Conservation (phyloP, 306 rosid species). For the Adenanthera pavonina region DNA sequence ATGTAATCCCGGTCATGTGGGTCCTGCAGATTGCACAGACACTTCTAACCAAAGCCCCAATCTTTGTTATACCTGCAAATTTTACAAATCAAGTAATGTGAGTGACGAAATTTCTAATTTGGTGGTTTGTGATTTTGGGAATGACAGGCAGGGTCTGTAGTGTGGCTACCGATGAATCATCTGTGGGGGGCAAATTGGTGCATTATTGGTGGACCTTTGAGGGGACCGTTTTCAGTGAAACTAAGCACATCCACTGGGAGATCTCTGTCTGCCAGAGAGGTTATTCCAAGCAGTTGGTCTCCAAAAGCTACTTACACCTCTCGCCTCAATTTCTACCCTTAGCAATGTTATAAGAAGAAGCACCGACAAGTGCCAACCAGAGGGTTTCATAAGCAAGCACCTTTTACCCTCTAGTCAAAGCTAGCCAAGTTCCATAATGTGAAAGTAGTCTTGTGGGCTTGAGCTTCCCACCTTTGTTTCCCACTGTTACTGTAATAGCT, state of each 20-base stretch:
- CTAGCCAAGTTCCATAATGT: slow-evolving; percentile 17
- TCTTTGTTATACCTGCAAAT: slow-evolving; percentile 1
- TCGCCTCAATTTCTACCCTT: slow-evolving; percentile 61
- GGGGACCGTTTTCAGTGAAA: slow-evolving; percentile 89
- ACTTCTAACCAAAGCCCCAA: slow-evolving; percentile 1
- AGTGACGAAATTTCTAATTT: slow-evolving; percentile 3
- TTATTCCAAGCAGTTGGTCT: slow-evolving; percentile 82
- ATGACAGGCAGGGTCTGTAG: slow-evolving; percentile 71
- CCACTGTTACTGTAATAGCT: not conserved
- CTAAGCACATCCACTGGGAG: slow-evolving; percentile 67
- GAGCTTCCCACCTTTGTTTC: slow-evolving; percentile 23
- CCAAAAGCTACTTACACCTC: slow-evolving; percentile 85
- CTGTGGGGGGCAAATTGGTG: slow-evolving; percentile 95
- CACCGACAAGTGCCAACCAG: slow-evolving; percentile 8
- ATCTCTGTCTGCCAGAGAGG: slow-evolving; percentile 70
- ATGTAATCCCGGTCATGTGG: slow-evolving; percentile 32
- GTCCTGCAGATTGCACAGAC: not conserved
- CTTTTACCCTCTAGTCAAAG: slow-evolving; percentile 12
- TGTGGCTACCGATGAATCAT: slow-evolving; percentile 82
- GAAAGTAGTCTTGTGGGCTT: slow-evolving; percentile 47
- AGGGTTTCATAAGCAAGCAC: slow-evolving; percentile 24
- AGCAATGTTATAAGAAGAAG: slow-evolving; percentile 2
- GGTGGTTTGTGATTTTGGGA: slow-evolving; percentile 25
- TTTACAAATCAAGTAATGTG: not conserved
- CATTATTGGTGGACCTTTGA: slow-evolving; percentile 65